Percentiles rank a stretch among this genome's conserved stretches.
Conservation (phyloP, 2,329 filamentous ascomycete species). For the Alternaria sp. region DNA sequence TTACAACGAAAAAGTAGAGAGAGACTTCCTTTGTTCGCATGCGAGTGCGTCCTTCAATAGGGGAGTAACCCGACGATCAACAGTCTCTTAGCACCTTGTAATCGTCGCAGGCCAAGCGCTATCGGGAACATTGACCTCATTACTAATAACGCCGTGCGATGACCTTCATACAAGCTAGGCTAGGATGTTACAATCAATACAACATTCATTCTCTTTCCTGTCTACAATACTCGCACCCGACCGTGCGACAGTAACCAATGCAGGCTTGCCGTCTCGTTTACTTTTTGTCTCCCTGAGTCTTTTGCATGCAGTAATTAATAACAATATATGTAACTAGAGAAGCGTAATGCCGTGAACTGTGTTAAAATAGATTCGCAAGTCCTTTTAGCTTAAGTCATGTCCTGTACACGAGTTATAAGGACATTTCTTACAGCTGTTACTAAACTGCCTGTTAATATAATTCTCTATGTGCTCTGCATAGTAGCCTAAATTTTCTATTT, state of each 20-base stretch:
- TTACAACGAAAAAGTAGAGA: conserved; percentile 1
- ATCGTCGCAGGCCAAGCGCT: too few relatives aligned
- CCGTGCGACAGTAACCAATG: too few relatives aligned
- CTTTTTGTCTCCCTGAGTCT: too few relatives aligned
- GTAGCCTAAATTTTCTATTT: conserved; percentile 5
- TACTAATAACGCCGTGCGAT: too few relatives aligned
- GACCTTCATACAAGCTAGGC: too few relatives aligned
- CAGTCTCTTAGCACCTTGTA: too few relatives aligned
- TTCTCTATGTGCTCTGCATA: conserved; percentile 5
- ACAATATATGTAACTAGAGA: not conserved
- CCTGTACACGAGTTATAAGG: not conserved
- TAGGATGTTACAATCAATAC: too few relatives aligned
- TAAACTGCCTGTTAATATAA: conserved; percentile 2
- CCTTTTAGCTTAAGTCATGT: not conserved
- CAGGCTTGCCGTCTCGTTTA: too few relatives aligned
- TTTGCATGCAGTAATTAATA: too few relatives aligned
- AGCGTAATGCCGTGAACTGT: not conserved
- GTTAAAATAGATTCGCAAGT: not conserved
- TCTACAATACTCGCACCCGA: too few relatives aligned
- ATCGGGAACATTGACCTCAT: too few relatives aligned
- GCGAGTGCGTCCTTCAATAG: not conserved
- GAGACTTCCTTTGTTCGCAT: conserved; percentile 4
- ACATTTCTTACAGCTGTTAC: not conserved
- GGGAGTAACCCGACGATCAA: not conserved
- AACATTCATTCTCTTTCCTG: too few relatives aligned